A percentile compares a stretch with the other conserved stretches of the same genome.
phyloP scores from a whole-genome alignment of 257 asterid species.

The Linderniella brevidens region DNA sequence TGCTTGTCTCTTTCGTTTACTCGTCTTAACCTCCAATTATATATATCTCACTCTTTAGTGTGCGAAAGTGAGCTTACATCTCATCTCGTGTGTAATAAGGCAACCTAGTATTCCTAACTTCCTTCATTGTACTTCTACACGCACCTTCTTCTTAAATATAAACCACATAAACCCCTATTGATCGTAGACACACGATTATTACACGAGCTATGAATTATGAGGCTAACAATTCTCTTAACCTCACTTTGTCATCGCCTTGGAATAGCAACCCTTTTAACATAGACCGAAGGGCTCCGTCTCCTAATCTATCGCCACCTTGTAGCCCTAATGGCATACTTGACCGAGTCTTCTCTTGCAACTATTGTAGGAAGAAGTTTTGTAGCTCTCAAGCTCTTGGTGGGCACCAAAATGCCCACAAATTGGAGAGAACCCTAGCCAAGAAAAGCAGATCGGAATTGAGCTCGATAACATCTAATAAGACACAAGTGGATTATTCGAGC shows the following conservation, averaged over 20 bases:
- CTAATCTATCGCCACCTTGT: conserved; percentile 20
- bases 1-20: no score
- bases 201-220: conserved; percentile 25
- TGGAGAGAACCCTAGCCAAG: conserved; percentile 71
- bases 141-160: no score
- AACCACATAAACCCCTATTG: no score
- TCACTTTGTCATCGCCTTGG: conserved; percentile 19
- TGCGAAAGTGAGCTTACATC: no score
- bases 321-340: conserved; percentile 13
- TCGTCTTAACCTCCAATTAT: no score
- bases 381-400: conserved; percentile 88
- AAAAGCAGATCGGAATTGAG: conserved; percentile 40
- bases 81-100: no score
- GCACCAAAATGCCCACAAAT: conserved; percentile 79
- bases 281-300: conserved; percentile 22
- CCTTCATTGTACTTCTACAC: no score
- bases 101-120: no score
- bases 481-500: no score
- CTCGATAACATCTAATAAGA: conserved; percentile 5
- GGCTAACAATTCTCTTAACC: conserved; percentile 35
- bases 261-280: conserved; percentile 14
- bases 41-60: no score
- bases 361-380: conserved; percentile 51
- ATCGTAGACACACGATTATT: no score
- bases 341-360: conserved; percentile 54